These are phyloP conservation scores for Heterobasidion occidentale DNA, from an alignment of 1,284 basidiomycete species.

Conservation along the genomic window DNA sequence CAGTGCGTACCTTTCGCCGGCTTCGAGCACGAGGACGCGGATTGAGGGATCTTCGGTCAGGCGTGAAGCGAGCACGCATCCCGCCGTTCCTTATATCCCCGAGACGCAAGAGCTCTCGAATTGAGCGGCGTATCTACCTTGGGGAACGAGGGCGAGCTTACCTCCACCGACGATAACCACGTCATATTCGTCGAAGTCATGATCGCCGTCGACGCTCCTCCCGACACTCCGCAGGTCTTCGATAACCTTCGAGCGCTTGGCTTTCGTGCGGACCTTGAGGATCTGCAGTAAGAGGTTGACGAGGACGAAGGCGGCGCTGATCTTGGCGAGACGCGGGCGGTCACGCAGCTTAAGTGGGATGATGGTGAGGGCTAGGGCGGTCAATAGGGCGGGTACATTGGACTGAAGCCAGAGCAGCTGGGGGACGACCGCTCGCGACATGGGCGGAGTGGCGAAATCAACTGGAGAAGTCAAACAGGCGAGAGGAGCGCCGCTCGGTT, in stretches of 20 bases:
- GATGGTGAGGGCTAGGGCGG: background rate
- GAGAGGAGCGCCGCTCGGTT: too few species aligned
- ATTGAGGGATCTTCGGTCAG: conserved; percentile 51
- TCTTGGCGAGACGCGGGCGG: background rate
- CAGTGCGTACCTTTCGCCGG: conserved; percentile 47
- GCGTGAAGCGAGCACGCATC: conserved; percentile 59
- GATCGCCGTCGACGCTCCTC: background rate
- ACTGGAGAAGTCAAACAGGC: too few species aligned
- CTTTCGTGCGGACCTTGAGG: background rate
- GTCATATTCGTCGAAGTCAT: conserved; percentile 40
- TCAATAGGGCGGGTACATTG: background rate
- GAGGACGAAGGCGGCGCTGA: background rate
- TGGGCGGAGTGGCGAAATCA: background rate
- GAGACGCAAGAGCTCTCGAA: too few species aligned
- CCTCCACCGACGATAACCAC: conserved; percentile 61
- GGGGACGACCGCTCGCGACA: background rate
- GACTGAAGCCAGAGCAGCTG: background rate
- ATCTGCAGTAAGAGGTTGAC: background rate
- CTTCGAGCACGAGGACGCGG: conserved; percentile 56
- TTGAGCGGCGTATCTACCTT: too few species aligned
- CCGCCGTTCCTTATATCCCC: conserved; percentile 46
- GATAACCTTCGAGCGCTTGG: background rate
- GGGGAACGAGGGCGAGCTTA: conserved; percentile 16
- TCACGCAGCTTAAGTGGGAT: background rate
- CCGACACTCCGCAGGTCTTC: background rate